Conservation (phyloP, 208 protist species). For the Crithidia bombi region DNA sequence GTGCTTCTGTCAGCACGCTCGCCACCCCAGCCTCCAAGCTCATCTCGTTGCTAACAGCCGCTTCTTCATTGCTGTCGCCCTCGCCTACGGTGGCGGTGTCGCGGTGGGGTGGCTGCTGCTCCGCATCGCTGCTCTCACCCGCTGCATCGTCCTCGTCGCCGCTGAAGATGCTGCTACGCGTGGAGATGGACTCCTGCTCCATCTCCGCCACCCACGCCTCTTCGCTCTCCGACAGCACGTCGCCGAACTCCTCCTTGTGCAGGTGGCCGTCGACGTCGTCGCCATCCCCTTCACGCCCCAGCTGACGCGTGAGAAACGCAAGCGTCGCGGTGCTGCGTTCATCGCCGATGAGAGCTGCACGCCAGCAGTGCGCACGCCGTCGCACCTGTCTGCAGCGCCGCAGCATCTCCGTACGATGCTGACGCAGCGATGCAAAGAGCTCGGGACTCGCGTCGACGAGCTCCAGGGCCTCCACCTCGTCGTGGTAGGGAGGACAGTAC, state of each 20-base stretch:
- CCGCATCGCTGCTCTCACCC: background rate
- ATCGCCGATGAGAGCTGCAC: background rate
- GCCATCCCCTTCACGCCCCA: background rate
- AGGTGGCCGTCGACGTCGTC: background rate
- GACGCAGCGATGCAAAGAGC: conserved; percentile 20
- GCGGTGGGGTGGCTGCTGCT: background rate
- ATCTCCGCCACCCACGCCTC: conserved; percentile 33
- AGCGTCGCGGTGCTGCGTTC: background rate
- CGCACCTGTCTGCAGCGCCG: conserved; percentile 1
- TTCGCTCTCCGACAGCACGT: conserved; percentile 13
- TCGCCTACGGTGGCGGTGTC: background rate
- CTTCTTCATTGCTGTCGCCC: background rate
- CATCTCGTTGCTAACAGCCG: background rate
- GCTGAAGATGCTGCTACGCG: conserved; percentile 46
- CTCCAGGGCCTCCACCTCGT: conserved; percentile 34
- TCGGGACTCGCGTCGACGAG: conserved; percentile 23
- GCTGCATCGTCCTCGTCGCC: conserved; percentile 22
- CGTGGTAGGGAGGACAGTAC: conserved; percentile 81
- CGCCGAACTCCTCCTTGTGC: too few relatives aligned
- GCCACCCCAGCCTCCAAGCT: background rate
- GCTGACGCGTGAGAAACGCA: background rate
- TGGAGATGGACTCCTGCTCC: conserved; percentile 56
- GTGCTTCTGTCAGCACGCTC: conserved; percentile 4
- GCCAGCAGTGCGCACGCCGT: conserved; percentile 11
- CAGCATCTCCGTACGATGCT: conserved; percentile 39